phyloP scores from a whole-genome alignment of 2,329 filamentous ascomycete genomes.

The Fusarium xylarioides region DNA sequence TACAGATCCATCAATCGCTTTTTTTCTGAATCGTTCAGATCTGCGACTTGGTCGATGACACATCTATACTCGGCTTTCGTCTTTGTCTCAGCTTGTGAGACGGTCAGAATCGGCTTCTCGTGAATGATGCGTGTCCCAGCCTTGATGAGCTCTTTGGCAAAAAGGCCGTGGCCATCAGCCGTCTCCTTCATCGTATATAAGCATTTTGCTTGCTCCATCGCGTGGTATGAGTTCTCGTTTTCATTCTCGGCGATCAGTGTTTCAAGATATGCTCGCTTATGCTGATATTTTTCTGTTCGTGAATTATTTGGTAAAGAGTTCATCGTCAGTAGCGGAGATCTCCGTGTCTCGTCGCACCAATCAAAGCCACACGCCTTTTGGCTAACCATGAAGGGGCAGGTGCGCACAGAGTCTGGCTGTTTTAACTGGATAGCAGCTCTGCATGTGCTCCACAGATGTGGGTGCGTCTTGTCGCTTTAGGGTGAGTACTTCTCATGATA shows the following conservation, averaged over 20 bases:
- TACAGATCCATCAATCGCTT: neutral
- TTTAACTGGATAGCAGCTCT: neutral
- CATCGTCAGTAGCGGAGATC: neutral
- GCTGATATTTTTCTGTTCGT: too few relatives aligned
- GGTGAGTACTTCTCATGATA: neutral
- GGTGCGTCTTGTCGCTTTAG: neutral
- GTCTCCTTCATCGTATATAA: neutral
- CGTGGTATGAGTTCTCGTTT: rapidly evolving
- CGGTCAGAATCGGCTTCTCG: neutral
- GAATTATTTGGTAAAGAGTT: neutral
- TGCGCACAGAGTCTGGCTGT: rapidly evolving
- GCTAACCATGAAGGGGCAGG: rapidly evolving
- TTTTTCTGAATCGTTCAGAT: neutral
- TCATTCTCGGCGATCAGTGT: neutral
- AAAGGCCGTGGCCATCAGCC: neutral
- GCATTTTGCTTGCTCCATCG: neutral
- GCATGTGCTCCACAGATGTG: neutral
- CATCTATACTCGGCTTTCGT: conserved; percentile 4
- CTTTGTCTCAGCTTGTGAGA: conserved; percentile 2
- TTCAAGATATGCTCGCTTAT: neutral
- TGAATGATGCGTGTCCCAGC: conserved; percentile 15
- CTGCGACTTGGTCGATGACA: neutral
- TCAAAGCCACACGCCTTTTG: neutral
- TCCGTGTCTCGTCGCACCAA: neutral
- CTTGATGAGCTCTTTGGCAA: neutral